These are phyloP conservation scores for Alternaria longipes DNA, from an alignment of 2,329 filamentous ascomycete species.

Conservation along the genomic window DNA sequence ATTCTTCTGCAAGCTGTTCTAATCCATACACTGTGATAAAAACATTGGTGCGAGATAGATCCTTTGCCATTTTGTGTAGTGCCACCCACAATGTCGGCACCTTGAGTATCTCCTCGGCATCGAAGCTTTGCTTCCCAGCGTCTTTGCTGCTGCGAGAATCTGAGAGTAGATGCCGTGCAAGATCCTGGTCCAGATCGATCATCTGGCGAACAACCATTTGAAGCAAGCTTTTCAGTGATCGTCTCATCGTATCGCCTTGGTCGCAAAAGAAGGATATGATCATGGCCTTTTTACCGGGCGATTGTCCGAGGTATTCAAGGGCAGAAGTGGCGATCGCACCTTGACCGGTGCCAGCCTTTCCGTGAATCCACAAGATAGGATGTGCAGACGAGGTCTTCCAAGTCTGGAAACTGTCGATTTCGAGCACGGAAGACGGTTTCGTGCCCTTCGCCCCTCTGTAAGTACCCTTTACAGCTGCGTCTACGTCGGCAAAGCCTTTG, in stretches of 20 bases:
- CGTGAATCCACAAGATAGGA: conserved; percentile 35
- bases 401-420: conserved; percentile 21
- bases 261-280: conserved; percentile 36
- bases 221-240: conserved; percentile 25
- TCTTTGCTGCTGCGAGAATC: conserved; percentile 31
- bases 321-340: conserved; percentile 31
- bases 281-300: conserved; percentile 12
- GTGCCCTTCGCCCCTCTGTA: conserved; percentile 21
- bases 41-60: conserved; percentile 18
- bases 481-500: conserved; percentile 31
- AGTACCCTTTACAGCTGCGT: conserved; percentile 22
- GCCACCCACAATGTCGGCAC: conserved; percentile 29
- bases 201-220: conserved; percentile 32
- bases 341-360: conserved; percentile 34
- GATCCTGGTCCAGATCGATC: conserved; percentile 28
- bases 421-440: conserved; percentile 24
- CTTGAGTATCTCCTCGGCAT: conserved; percentile 26
- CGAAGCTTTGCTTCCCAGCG: conserved; percentile 26
- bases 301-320: conserved; percentile 22
- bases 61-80: conserved; percentile 27
- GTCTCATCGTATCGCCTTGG: conserved; percentile 29
- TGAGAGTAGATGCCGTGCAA: conserved; percentile 30
- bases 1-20: conserved; percentile 33
- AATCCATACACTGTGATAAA: conserved; percentile 32
- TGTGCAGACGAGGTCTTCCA: conserved; percentile 19